Conservation (phyloP, 2,329 filamentous ascomycete genomes). For the Ceratocystis eucalypticola region DNA sequence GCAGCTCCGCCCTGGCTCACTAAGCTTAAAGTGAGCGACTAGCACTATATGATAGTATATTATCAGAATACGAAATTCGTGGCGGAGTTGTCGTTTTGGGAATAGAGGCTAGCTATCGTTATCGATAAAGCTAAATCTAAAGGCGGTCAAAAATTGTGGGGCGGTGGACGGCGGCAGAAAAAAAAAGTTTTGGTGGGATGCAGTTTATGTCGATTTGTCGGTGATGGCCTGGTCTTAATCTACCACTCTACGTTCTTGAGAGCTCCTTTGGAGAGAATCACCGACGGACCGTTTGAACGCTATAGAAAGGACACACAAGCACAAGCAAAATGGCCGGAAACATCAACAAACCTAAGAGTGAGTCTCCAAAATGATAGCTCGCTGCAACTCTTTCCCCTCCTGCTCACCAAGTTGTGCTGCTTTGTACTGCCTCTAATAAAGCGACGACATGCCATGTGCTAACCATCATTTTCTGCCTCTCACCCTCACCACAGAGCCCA, state of each 20-base stretch:
- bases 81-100: conserved; percentile 13
- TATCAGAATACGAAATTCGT: not conserved
- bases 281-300: not conserved
- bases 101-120: not conserved
- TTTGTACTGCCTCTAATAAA: not conserved
- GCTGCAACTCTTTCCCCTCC: not conserved
- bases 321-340: conserved; percentile 36
- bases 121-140: not conserved
- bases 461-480: too few species aligned
- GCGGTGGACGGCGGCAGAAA: conserved; percentile 20
- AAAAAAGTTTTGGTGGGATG: conserved; percentile 18
- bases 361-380: conserved; percentile 21
- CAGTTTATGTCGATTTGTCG: conserved; percentile 2
- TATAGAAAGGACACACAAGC: conserved; percentile 1
- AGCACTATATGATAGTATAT: not conserved
- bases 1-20: not conserved
- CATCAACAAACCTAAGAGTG: conserved; percentile 43
- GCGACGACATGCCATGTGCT: not conserved
- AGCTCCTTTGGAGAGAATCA: not conserved
- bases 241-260: not conserved
- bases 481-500: conserved; percentile 52
- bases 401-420: not conserved
- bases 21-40: not conserved
- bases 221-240: not conserved
- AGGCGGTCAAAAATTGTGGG: conserved; percentile 11